Evolutionary conservation across 2,329 filamentous ascomycete species (phyloP).

Genomic region (Cercospora nicotianae): DNA sequence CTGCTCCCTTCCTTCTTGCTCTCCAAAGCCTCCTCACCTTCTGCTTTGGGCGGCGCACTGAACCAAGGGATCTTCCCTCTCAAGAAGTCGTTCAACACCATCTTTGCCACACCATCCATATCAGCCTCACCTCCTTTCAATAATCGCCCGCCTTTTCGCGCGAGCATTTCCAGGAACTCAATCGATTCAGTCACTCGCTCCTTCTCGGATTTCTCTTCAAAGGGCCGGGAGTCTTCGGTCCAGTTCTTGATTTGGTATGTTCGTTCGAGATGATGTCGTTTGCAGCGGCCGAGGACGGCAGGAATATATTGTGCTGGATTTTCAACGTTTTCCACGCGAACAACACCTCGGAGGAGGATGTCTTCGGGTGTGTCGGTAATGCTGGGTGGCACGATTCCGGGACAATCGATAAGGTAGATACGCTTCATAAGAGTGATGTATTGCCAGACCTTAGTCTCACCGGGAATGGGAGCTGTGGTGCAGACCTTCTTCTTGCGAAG

Average conservation of each 20-base stretch:
- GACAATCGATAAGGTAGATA: constrained; percentile 94
- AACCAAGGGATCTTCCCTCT: constrained; percentile 97
- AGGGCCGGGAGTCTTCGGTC: constrained; percentile 31
- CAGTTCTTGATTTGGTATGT: constrained; percentile 88
- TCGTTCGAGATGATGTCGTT: constrained; percentile 83
- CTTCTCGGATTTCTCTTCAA: constrained; percentile 34
- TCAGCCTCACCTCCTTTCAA: constrained; percentile 93
- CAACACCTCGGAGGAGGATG: constrained; percentile 84
- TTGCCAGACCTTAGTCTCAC: constrained; percentile 97
- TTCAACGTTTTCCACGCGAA: constrained; percentile 92
- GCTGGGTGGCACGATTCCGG: constrained; percentile 91
- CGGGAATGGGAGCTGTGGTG: constrained; percentile 89
- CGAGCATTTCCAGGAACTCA: constrained; percentile 83
- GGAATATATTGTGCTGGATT: constrained; percentile 95
- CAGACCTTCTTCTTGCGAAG: constrained; percentile 92
- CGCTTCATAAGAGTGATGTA: constrained; percentile 94
- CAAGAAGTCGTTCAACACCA: constrained; percentile 95
- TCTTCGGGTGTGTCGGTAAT: constrained; percentile 81
- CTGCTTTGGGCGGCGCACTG: constrained; percentile 66
- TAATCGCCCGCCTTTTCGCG: constrained; percentile 80
- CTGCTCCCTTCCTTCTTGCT: constrained; percentile 61
- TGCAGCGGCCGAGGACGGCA: constrained; percentile 75
- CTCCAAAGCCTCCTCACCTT: constrained; percentile 49
- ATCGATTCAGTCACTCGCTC: constrained; percentile 59
- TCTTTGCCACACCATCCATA: constrained; percentile 91